Conservation (phyloP, 2,329 filamentous ascomycete species). For the Pleomassaria siparia region DNA sequence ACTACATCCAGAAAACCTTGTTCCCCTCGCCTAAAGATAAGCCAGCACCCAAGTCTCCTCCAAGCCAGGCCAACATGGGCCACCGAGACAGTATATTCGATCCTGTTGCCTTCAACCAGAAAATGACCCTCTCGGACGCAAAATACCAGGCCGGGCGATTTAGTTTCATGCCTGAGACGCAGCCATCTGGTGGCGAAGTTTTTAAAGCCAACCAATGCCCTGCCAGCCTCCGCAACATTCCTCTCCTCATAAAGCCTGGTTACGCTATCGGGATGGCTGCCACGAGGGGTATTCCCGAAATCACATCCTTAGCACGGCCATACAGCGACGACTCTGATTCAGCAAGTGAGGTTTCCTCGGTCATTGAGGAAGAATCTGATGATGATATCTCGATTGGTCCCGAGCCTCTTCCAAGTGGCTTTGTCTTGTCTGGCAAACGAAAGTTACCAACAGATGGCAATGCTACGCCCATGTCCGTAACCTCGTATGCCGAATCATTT, state of each 20-base stretch:
- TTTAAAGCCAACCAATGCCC: slow-evolving; percentile 10
- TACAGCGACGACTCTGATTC: slow-evolving; percentile 31
- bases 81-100: slow-evolving; percentile 52
- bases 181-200: slow-evolving; percentile 2
- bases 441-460: slow-evolving; percentile 40
- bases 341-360: slow-evolving; percentile 26
- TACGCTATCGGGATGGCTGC: slow-evolving; percentile 30
- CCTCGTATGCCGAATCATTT: slow-evolving; percentile 39
- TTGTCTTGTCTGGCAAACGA: slow-evolving; percentile 30
- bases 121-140: slow-evolving; percentile 51
- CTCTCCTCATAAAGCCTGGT: slow-evolving; percentile 35
- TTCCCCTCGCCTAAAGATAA: slow-evolving; percentile 43
- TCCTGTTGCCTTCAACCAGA: slow-evolving; percentile 54
- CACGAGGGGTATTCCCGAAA: slow-evolving; percentile 17
- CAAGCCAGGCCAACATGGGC: slow-evolving; percentile 7
- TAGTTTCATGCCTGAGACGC: slow-evolving; percentile 20
- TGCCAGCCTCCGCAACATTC: slow-evolving; percentile 29
- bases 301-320: slow-evolving; percentile 15
- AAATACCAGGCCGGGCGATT: slow-evolving; percentile 58
- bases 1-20: slow-evolving; percentile 49
- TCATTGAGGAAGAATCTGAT: slow-evolving; percentile 22
- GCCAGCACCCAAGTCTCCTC: slow-evolving; percentile 3
- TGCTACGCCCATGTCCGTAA: slow-evolving; percentile 38
- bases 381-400: slow-evolving; percentile 14
- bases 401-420: slow-evolving; percentile 17